phyloP scores from a whole-genome alignment of 352 stramenopile genomes.

The Phytopythium vexans region DNA sequence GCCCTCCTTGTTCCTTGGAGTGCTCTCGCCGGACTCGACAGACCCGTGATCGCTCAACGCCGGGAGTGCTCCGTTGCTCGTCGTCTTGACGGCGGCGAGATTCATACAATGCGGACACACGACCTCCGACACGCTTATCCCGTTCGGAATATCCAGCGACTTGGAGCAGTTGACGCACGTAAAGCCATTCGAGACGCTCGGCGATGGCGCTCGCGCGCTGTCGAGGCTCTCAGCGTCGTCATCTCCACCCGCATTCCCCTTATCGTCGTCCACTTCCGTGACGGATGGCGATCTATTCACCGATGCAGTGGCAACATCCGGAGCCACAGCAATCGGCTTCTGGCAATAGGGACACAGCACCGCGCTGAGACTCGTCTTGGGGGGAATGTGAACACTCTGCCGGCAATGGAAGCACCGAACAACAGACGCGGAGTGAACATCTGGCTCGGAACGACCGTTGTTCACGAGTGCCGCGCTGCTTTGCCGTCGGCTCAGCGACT shows the following conservation, averaged over 20 bases:
- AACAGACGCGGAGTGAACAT: conserved; percentile 14
- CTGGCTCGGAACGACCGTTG: conserved; percentile 1
- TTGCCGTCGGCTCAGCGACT: background rate
- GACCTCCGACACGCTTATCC: conserved; percentile 42
- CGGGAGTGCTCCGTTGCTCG: conserved; percentile 18
- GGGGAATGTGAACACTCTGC: conserved; percentile 40
- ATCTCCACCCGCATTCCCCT: background rate
- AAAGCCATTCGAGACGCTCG: conserved; percentile 20
- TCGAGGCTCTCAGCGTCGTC: conserved; percentile 2
- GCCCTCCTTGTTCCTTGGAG: conserved; percentile 7
- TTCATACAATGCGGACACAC: conserved; percentile 68
- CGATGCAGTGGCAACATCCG: conserved; percentile 25
- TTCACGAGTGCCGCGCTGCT: background rate
- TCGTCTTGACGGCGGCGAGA: conserved; percentile 47
- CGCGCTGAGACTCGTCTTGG: conserved; percentile 21
- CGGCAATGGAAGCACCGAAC: conserved; percentile 61
- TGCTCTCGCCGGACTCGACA: conserved; percentile 28
- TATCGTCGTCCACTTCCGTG: conserved; percentile 13
- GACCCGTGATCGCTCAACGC: conserved; percentile 28
- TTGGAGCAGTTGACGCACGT: conserved; percentile 60
- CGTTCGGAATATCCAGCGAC: conserved; percentile 42
- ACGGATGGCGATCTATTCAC: conserved; percentile 27
- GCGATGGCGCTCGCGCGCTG: background rate
- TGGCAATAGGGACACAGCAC: conserved; percentile 45
- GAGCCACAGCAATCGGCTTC: conserved; percentile 29